Evolutionary conservation across 345 rosid genomes (phyloP), one percentile per base, ranked within the genome.

Genomic region (Draba incana): DNA sequence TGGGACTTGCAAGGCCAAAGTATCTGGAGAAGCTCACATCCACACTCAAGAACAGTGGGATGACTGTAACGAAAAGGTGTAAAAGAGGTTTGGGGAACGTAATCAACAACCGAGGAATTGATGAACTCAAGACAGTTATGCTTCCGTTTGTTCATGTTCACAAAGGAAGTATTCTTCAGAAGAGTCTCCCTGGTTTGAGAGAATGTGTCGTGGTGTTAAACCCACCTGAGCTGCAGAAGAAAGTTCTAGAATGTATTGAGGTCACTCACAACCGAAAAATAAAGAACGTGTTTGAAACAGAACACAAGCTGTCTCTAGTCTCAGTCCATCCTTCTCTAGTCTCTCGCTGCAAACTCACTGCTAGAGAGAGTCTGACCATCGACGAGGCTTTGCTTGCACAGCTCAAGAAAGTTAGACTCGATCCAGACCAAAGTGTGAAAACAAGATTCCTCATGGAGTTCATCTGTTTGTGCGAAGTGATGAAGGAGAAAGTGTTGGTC

Each of bases 71-170:
- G 1, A 75, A 48, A 50, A 70, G 61, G 65, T 63, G 68, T 0
- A 76, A 23, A 35, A 25, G 4, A 47, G 41, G 60, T 30, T 46
- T 61, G 37, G 69, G 57, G 13, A 43, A 62, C 0, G 48, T 41
- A 20, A 55, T 75, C 11, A 75, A 75, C 51, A 47, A 68, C 24
- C 60, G 60, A 11, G 74, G 70, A 10, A 75, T 75, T 39, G 78
- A 75, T 20, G 78, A 75, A 47, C 70, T 75, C 2, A 75, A 75
- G 65, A 13, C 53, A 10, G 69, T 68, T 11, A 75, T 75, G 78
- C 47, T 68, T 14, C 89, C 92, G 0, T 86, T 89, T 73, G 92
- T 90, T 62, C 97, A 92, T 70, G 82, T 89, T 16, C 89, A 92
- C 57, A 83, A 74, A 72, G 98, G 98, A 25, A 78, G 67, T 15